Evolutionary conservation across 257 asterid genomes (phyloP).

Genomic region (Datura wrightii): DNA sequence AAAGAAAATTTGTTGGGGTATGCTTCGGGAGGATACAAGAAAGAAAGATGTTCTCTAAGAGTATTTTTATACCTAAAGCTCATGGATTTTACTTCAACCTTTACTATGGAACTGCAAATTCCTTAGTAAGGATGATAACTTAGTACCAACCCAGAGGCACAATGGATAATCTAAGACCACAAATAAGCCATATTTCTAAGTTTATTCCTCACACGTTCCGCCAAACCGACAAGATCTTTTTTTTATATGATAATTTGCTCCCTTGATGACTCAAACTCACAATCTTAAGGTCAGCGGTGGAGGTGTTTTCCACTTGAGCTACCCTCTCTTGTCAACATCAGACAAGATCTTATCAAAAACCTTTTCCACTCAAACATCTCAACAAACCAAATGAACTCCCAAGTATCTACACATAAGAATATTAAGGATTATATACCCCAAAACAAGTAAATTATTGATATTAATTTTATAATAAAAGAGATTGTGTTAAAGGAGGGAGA

Average conservation of each 20-base stretch:
- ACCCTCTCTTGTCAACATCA: neutral
- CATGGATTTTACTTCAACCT: neutral
- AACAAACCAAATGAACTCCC: neutral
- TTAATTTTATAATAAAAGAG: neutral
- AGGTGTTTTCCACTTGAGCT: neutral
- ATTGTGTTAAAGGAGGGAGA: neutral
- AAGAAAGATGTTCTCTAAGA: neutral
- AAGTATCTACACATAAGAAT: neutral
- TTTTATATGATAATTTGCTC: neutral
- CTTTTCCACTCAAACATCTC: neutral
- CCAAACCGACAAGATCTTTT: neutral
- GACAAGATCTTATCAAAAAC: neutral
- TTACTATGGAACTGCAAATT: neutral
- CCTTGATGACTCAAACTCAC: neutral
- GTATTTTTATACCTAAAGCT: constrained; percentile 10
- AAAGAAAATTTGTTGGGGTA: neutral
- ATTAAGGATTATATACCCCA: constrained; percentile 17
- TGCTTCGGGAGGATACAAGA: neutral
- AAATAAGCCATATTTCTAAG: neutral
- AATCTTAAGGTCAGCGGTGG: constrained; percentile 1
- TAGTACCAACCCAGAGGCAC: neutral
- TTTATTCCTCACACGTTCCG: neutral
- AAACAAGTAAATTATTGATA: neutral
- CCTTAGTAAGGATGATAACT: neutral
- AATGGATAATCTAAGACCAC: constrained; percentile 15